A percentile compares a stretch with the other conserved stretches of the same genome.
Evolutionary conservation across 2,329 filamentous ascomycete species (phyloP).

Genomic region (Fusarium lyarnte): DNA sequence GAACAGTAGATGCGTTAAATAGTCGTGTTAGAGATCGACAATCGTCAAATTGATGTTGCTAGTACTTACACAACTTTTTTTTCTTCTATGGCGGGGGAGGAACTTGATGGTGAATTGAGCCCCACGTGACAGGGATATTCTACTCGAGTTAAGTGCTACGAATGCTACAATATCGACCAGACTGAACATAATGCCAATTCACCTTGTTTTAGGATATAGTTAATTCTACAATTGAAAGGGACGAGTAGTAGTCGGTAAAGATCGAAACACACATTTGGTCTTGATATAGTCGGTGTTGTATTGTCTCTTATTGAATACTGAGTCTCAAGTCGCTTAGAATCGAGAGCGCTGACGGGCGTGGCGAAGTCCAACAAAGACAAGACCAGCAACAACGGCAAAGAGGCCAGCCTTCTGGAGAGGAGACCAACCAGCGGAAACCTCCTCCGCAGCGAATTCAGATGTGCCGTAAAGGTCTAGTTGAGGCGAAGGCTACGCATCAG

Average conservation of each 20-base stretch:
- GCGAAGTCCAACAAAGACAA: constrained; percentile 37
- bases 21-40: background rate
- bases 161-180: background rate
- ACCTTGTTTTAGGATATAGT: background rate
- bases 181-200: background rate
- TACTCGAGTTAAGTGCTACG: background rate
- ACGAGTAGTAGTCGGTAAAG: background rate
- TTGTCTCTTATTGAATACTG: constrained; percentile 15
- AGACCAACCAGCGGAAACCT: constrained; percentile 33
- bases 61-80: constrained; percentile 48
- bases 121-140: constrained; percentile 47
- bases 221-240: background rate
- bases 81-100: constrained; percentile 35
- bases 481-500: constrained; percentile 47
- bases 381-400: constrained; percentile 33
- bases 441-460: constrained; percentile 35
- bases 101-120: constrained; percentile 18
- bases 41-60: constrained; percentile 5
- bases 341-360: constrained; percentile 32
- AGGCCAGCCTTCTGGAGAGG: constrained; percentile 36
- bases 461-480: constrained; percentile 44
- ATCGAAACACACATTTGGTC: background rate
- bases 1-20: background rate
- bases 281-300: constrained; percentile 17
- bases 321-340: constrained; percentile 20